These are phyloP conservation scores for Brassica napus DNA, from an alignment of 345 rosid species.

Conservation along the genomic window Da-Ae NC_063438.1:23543001-23543500, in stretches of 20 bases:
- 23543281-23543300: constrained; percentile 78
- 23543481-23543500: constrained; percentile 74
- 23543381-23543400: constrained; percentile 11
- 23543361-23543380: constrained; percentile 92
- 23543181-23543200: background rate
- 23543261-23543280: constrained; percentile 66
- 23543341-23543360: constrained; percentile 88
- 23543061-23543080: constrained; percentile 69
- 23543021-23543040: background rate
- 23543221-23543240: constrained; percentile 45
- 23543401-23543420: background rate
- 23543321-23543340: constrained; percentile 76
- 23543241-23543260: constrained; percentile 87
- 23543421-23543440: constrained; percentile 3
- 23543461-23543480: constrained; percentile 89
- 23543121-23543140: constrained; percentile 77
- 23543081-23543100: constrained; percentile 77
- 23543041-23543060: background rate
- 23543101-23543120: constrained; percentile 67
- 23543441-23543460: background rate
- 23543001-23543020: constrained; percentile 19
- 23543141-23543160: constrained; percentile 75
- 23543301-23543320: constrained; percentile 61
- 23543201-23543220: background rate
- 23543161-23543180: constrained; percentile 36